phyloP scores from a whole-genome alignment of 2,329 filamentous ascomycete genomes.

The Clarireedia homoeocarpa region DNA sequence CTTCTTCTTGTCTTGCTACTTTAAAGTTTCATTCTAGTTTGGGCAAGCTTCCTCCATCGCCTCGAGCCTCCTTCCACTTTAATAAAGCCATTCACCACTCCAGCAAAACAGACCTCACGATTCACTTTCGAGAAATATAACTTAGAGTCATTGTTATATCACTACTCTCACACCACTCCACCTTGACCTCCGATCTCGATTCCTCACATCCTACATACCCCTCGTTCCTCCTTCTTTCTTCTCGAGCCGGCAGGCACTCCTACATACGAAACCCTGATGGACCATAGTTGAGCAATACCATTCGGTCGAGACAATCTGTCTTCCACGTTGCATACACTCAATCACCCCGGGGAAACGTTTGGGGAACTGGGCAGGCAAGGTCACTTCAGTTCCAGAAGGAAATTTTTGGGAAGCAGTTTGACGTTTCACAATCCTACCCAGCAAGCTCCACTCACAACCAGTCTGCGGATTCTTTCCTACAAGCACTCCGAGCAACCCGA shows the following conservation, averaged over 20 bases:
- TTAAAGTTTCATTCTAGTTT: conserved; percentile 7
- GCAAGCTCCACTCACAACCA: neutral
- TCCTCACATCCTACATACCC: neutral
- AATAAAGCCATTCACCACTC: neutral
- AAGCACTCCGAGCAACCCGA: conserved; percentile 1
- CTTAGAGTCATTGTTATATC: neutral
- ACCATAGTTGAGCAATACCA: neutral
- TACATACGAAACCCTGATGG: neutral
- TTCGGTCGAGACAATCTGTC: neutral
- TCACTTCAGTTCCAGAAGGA: neutral
- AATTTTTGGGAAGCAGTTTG: neutral
- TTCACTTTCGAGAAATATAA: neutral
- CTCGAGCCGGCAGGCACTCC: conserved; percentile 10
- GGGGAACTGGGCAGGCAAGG: conserved; percentile 15
- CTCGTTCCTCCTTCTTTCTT: conserved; percentile 4
- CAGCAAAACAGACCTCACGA: neutral
- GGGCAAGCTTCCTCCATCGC: neutral
- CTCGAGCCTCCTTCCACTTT: conserved; percentile 1
- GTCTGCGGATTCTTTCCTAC: neutral
- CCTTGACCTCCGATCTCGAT: neutral
- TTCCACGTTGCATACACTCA: neutral
- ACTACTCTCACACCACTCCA: neutral
- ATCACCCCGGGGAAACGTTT: conserved; percentile 10
- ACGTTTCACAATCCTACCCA: neutral
- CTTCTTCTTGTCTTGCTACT: conserved; percentile 8